Evolutionary conservation across 805 yeast species (phyloP), one percentile per base, ranked within the genome.

Genomic region (Lipomyces sp.): DNA sequence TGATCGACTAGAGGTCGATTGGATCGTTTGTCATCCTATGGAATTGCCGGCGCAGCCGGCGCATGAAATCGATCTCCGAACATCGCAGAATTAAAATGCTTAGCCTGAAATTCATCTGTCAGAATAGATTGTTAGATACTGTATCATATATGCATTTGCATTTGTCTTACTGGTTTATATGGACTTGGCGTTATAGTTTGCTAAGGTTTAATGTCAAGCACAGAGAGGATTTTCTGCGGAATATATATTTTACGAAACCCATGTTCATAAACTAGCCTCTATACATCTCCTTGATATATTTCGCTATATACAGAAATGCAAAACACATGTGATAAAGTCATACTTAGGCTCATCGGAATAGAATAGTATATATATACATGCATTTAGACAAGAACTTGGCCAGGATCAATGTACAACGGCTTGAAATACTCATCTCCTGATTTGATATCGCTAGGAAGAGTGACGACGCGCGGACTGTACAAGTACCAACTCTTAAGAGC

Each of bases 401-500:
- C 79, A 42, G 72, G 65, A 57, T 77, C 79, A 48, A 77, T 65
- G 53, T 65, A 72, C 29, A 66, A 62, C 8, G 75, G 75, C 59
- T 60, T 58, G 62, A 69, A 70, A 3, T 63, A 62, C 15, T 53
- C 57, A 15, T 64, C 65, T 18, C 55, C 64, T 34, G 53, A 64
- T 24, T 62, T 69, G 30, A 71, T 66, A 10, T 88, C 92, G 75
- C 90, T 86, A 63, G 96, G 95, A 53, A 85, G 77, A 65, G 82
- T 82, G 15, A 84, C 81, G 69, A 83, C 83, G 57, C 89, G 77
- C 15, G 98, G 98, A 70, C 89, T 86, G 79, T 95, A 95, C 75
- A 96, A 84, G 80, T 95, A 95, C 88, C 95, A 95, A 66, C 90
- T 86, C 83, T 92, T 88, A 76, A 95, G 85, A 42, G 98, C 93